Conservation (phyloP, 441 rosid species). For the Syzygium malaccense region DNA sequence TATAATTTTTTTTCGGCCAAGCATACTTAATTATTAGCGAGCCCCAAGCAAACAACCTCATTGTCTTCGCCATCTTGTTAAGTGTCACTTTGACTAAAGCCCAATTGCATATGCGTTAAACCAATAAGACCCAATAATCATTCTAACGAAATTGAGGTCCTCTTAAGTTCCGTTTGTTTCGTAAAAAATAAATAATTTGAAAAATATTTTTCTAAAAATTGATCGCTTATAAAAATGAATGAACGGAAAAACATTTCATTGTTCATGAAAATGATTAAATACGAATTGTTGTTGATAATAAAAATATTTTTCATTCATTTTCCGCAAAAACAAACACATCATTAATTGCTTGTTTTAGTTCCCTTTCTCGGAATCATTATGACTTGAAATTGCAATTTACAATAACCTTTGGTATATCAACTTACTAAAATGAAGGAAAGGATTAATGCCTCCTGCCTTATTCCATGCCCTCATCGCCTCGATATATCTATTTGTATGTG, state of each 20-base stretch:
- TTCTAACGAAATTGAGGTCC: not conserved
- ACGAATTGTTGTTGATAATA: not conserved
- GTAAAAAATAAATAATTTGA: not conserved
- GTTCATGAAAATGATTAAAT: not conserved
- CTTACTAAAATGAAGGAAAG: not conserved
- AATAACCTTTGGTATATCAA: not conserved
- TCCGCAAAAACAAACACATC: not conserved
- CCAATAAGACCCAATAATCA: not conserved
- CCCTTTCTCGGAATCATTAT: not conserved
- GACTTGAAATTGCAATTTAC: not conserved
- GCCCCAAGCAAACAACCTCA: not conserved
- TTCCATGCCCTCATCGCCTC: not conserved
- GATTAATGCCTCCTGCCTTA: not conserved
- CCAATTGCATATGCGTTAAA: not conserved
- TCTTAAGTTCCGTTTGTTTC: not conserved
- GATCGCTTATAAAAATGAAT: too few relatives aligned
- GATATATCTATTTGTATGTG: not conserved
- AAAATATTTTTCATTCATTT: not conserved
- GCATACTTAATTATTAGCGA: not conserved
- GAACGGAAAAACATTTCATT: rapidly evolving
- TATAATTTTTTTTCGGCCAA: not conserved
- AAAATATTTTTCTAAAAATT: rapidly evolving
- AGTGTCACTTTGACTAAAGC: not conserved
- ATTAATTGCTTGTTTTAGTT: not conserved
- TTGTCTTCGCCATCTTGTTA: not conserved